Evolutionary conservation across 2,329 filamentous ascomycete species (phyloP).

Genomic region (Emergomyces orientalis): DNA sequence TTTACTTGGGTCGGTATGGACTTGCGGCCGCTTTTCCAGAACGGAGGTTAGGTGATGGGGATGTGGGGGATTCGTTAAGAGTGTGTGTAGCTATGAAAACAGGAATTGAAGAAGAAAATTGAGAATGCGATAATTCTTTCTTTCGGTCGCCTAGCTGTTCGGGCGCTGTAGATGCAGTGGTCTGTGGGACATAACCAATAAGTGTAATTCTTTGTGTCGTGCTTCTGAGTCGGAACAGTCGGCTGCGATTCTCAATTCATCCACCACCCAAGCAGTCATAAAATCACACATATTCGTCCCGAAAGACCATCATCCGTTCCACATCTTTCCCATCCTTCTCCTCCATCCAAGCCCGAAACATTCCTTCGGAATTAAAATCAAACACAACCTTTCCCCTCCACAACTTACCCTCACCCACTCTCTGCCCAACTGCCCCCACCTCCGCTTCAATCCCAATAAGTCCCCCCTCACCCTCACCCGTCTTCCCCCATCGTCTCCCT

Average conservation of each 20-base stretch:
- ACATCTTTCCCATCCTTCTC: slow-evolving; percentile 25
- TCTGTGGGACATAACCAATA: background rate
- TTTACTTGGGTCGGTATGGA: background rate
- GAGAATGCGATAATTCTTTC: background rate
- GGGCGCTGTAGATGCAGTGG: background rate
- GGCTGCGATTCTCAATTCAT: background rate
- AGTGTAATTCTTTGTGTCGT: no score
- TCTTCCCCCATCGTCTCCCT: slow-evolving; percentile 60
- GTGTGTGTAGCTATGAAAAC: no score
- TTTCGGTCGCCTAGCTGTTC: background rate
- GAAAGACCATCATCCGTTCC: slow-evolving; percentile 38
- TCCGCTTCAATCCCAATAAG: slow-evolving; percentile 59
- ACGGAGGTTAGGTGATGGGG: background rate
- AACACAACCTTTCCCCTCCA: slow-evolving; percentile 50
- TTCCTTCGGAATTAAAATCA: slow-evolving; percentile 78
- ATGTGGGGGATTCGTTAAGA: background rate
- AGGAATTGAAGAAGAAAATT: background rate
- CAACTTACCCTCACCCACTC: slow-evolving; percentile 24
- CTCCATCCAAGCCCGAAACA: slow-evolving; percentile 68
- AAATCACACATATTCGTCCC: slow-evolving; percentile 28
- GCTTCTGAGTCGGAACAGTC: no score
- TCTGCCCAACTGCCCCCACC: slow-evolving; percentile 46
- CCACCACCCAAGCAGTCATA: background rate
- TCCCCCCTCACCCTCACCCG: slow-evolving; percentile 72
- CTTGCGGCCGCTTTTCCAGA: background rate